Conservation (phyloP, 2,329 filamentous ascomycete species). For the Teratosphaeria epicoccoides region DNA sequence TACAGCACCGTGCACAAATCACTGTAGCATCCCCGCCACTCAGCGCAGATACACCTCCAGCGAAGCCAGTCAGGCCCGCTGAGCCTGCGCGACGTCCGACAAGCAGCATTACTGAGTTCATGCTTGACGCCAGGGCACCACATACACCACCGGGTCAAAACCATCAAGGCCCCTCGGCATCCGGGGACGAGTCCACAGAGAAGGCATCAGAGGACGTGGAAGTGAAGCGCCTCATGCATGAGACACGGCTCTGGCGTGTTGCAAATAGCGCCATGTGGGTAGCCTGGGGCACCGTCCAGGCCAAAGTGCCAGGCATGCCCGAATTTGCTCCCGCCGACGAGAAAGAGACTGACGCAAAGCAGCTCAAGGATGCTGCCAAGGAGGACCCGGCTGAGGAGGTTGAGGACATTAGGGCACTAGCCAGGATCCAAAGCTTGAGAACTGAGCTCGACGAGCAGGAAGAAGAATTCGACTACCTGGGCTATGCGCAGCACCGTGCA, state of each 20-base stretch:
- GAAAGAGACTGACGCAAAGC: slow-evolving; percentile 19
- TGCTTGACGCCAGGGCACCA: slow-evolving; percentile 58
- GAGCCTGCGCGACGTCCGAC: slow-evolving; percentile 23
- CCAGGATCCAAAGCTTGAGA: slow-evolving; percentile 3
- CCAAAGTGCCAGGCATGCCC: slow-evolving; percentile 67
- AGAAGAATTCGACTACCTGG: slow-evolving; percentile 85
- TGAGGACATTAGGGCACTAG: slow-evolving; percentile 13
- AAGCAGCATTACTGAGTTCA: slow-evolving; percentile 50
- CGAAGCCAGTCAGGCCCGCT: slow-evolving; percentile 9
- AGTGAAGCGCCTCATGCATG: slow-evolving; percentile 60
- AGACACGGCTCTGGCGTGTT: slow-evolving; percentile 74
- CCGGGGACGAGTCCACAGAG: slow-evolving; percentile 35
- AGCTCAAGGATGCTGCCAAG: slow-evolving; percentile 14
- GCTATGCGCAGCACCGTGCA: slow-evolving; percentile 80
- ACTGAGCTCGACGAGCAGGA: slow-evolving; percentile 34
- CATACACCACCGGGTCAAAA: slow-evolving; percentile 9
- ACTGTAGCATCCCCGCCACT: slow-evolving; percentile 31
- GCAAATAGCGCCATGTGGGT: slow-evolving; percentile 87
- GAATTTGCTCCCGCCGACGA: slow-evolving; percentile 24
- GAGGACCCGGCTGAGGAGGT: slow-evolving; percentile 15
- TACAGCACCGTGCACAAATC: slow-evolving; percentile 66
- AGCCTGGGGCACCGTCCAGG: slow-evolving; percentile 93
- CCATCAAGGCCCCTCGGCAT: background rate
- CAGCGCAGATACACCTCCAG: slow-evolving; percentile 18
- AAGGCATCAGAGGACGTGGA: slow-evolving; percentile 51